These are phyloP conservation scores for Neltuma alba DNA, from an alignment of 306 rosid species.

Conservation along the genomic window DNA sequence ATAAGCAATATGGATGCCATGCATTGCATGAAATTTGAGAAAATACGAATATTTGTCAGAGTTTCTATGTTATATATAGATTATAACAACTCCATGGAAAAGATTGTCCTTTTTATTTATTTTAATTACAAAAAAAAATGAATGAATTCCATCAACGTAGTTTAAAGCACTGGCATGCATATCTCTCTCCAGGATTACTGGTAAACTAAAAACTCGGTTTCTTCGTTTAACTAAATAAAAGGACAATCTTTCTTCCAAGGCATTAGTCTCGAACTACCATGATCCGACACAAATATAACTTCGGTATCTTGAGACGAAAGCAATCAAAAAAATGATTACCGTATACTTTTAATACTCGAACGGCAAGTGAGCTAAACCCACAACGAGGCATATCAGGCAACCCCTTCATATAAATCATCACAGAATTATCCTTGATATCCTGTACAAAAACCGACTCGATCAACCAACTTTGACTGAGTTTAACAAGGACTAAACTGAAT, in stretches of 20 bases:
- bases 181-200: background rate
- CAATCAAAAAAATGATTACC: background rate
- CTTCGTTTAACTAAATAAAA: background rate
- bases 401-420: slow-evolving; percentile 6
- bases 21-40: background rate
- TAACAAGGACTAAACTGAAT: background rate
- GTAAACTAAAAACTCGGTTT: background rate
- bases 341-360: background rate
- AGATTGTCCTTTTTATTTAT: background rate
- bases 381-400: slow-evolving; percentile 14
- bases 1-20: background rate
- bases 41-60: background rate
- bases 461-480: background rate
- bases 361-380: slow-evolving; percentile 10
- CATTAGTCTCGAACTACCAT: background rate
- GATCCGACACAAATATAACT: background rate
- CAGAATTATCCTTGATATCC: slow-evolving; percentile 17
- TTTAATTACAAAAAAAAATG: background rate
- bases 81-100: background rate
- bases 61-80: background rate
- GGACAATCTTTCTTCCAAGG: slow-evolving; percentile 1
- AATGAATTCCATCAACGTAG: background rate
- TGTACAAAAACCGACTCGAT: background rate
- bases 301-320: background rate
- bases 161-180: background rate